Conservation (phyloP, 2,329 filamentous ascomycete species). For the Sporothrix globosa region DNA sequence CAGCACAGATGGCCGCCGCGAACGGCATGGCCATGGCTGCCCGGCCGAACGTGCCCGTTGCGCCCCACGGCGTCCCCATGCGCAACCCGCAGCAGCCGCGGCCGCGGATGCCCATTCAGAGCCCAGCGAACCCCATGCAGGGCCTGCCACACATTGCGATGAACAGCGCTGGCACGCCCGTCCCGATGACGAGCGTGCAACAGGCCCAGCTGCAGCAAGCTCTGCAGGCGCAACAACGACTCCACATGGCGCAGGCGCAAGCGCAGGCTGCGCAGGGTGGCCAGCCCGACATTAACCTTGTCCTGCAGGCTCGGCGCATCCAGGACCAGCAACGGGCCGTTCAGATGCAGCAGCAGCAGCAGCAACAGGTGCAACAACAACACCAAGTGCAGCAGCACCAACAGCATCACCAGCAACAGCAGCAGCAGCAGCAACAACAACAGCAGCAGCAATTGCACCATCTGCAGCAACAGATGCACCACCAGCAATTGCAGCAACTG, state of each 20-base stretch:
- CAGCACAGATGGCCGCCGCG: constrained; percentile 46
- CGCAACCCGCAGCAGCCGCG: constrained; percentile 54
- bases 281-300: constrained; percentile 57
- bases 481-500: constrained; percentile 40
- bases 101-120: constrained; percentile 59
- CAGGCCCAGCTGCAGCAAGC: constrained; percentile 69
- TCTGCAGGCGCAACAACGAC: constrained; percentile 60
- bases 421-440: constrained; percentile 42
- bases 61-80: constrained; percentile 45
- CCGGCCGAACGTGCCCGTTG: constrained; percentile 51
- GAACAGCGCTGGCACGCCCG: constrained; percentile 53
- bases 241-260: constrained; percentile 52
- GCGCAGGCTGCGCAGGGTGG: constrained; percentile 38
- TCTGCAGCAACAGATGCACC: constrained; percentile 57
- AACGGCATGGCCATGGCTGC: constrained; percentile 43
- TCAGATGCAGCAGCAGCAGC: constrained; percentile 59
- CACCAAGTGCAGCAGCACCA: constrained; percentile 65
- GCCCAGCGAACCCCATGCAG: constrained; percentile 48
- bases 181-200: constrained; percentile 65
- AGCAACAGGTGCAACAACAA: constrained; percentile 47
- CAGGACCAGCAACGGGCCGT: constrained; percentile 63
- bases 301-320: constrained; percentile 67
- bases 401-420: constrained; percentile 62
- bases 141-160: constrained; percentile 34
- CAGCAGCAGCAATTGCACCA: constrained; percentile 32